phyloP scores from a whole-genome alignment of 1,139 yeast genomes.

The Hemisphaericaspora xylofermentans region DNA sequence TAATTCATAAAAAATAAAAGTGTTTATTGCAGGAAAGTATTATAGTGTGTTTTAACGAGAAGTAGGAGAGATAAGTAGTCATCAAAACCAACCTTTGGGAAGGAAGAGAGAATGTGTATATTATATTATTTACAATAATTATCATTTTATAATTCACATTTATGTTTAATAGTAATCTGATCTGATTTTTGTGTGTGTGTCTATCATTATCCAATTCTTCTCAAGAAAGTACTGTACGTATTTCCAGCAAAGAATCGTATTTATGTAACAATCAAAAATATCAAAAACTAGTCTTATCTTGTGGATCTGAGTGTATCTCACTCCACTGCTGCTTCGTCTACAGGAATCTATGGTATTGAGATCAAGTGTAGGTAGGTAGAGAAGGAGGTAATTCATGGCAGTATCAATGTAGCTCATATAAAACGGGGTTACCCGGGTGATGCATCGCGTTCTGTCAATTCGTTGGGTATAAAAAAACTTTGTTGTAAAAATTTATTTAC shows the following conservation, averaged over 20 bases:
- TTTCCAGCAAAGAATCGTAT: no score
- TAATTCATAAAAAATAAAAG: no score
- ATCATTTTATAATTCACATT: conserved; percentile 10
- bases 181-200: no score
- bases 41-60: conserved; percentile 2
- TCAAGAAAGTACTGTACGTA: background rate
- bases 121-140: conserved; percentile 15
- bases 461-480: conserved; percentile 7
- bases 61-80: conserved; percentile 2
- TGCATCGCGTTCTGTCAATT: background rate
- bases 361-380: no score
- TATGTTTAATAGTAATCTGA: conserved; percentile 11
- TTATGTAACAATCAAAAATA: no score
- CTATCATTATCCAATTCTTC: background rate
- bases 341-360: no score
- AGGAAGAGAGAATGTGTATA: conserved; percentile 12
- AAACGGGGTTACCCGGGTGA: conserved; percentile 3
- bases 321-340: no score
- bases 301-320: no score
- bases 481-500: background rate
- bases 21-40: no score
- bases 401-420: no score
- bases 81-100: conserved; percentile 6
- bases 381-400: no score
- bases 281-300: no score